Percentiles rank a stretch among this genome's conserved stretches.
Conservation (phyloP, 352 stramenopile genomes). For the Phytophthora multivora region DNA sequence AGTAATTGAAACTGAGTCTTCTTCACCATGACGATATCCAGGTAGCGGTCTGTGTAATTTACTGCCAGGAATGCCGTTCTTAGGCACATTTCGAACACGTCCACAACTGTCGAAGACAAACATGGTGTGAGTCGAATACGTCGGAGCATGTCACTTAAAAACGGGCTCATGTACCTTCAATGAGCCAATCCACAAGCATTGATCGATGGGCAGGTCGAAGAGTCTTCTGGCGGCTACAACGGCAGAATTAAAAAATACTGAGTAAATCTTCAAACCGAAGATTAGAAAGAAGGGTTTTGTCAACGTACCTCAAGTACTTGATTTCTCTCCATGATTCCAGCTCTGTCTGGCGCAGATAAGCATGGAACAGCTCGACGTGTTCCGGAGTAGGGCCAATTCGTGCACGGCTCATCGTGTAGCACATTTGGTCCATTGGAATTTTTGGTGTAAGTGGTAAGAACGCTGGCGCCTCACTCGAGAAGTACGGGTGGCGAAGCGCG, state of each 20-base stretch:
- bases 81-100: constrained; percentile 93
- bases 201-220: constrained; percentile 84
- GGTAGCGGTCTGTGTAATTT: constrained; percentile 90
- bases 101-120: constrained; percentile 63
- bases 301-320: constrained; percentile 79
- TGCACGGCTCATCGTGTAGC: constrained; percentile 60
- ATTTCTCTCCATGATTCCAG: constrained; percentile 85
- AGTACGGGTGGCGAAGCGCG: constrained; percentile 83
- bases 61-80: constrained; percentile 90
- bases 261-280: constrained; percentile 3
- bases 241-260: neutral
- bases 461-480: constrained; percentile 50
- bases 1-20: constrained; percentile 90
- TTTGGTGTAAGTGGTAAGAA: constrained; percentile 60
- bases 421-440: constrained; percentile 83
- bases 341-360: constrained; percentile 80
- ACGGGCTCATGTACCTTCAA: constrained; percentile 70
- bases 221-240: constrained; percentile 75
- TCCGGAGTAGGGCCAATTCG: constrained; percentile 59
- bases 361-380: constrained; percentile 81
- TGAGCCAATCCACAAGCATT: constrained; percentile 93
- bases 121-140: constrained; percentile 1
- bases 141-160: neutral
- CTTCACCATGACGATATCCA: constrained; percentile 90
- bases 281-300: too few species aligned